Evolutionary conservation across 192 early-diverging fungal species (phyloP).

Genomic region (Entrophospora sp.): DNA sequence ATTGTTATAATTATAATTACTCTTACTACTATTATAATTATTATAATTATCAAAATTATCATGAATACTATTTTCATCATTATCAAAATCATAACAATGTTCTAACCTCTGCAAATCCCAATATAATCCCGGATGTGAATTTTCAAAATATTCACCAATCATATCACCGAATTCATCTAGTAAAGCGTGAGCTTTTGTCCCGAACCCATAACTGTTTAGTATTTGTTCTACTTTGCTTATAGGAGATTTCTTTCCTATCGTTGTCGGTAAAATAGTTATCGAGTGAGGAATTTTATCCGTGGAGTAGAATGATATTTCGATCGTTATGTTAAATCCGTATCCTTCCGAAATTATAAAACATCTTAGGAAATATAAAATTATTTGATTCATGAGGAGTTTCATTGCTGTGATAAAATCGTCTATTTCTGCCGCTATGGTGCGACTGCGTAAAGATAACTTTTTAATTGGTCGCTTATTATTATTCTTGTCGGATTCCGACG

Average conservation of each 20-base stretch:
- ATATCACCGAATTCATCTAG: conserved; percentile 7
- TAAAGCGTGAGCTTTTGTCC: not conserved
- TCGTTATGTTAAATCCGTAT: not conserved
- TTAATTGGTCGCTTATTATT: not conserved
- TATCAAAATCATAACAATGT: not conserved
- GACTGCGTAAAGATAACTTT: not conserved
- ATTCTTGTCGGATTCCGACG: no score
- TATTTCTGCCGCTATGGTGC: not conserved
- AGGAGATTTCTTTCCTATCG: conserved; percentile 9
- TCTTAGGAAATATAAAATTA: not conserved
- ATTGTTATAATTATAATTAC: no score
- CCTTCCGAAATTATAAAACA: conserved; percentile 4
- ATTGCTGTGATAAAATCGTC: not conserved
- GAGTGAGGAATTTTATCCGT: not conserved
- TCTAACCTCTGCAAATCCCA: not conserved
- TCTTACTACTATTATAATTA: no score
- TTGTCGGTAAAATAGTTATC: not conserved
- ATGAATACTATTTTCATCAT: no score
- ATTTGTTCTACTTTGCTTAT: not conserved
- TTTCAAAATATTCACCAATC: conserved; percentile 8
- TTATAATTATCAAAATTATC: no score
- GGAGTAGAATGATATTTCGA: conserved; percentile 1
- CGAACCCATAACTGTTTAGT: not conserved
- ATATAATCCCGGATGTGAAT: not conserved
- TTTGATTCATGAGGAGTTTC: not conserved